These are phyloP conservation scores for Ophiostoma sp. DNA, from an alignment of 2,329 filamentous ascomycete genomes.

Conservation along the genomic window DNA sequence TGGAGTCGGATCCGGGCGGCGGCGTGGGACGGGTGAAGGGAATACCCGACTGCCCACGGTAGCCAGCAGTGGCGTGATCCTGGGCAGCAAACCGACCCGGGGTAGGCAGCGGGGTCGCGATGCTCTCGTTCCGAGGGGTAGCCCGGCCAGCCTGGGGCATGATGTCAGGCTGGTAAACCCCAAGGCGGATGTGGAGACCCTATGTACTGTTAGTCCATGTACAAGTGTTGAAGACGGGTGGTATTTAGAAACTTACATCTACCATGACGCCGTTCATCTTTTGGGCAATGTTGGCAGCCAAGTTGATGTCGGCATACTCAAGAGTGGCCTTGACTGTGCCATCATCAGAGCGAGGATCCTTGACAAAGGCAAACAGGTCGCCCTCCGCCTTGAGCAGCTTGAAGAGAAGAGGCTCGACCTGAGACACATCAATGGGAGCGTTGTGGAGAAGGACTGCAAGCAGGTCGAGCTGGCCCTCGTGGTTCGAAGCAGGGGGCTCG, in stretches of 20 bases:
- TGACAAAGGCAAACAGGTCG: constrained; percentile 49
- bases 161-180: constrained; percentile 23
- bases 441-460: constrained; percentile 36
- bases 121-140: constrained; percentile 18
- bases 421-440: constrained; percentile 22
- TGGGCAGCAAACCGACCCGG: constrained; percentile 25
- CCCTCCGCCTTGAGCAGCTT: constrained; percentile 44
- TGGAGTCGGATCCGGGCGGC: background rate
- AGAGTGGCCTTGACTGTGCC: constrained; percentile 45
- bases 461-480: constrained; percentile 53
- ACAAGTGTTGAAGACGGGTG: background rate
- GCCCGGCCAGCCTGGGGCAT: constrained; percentile 15
- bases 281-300: constrained; percentile 40
- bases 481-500: constrained; percentile 36
- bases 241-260: constrained; percentile 33
- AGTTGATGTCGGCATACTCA: constrained; percentile 49
- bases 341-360: constrained; percentile 38
- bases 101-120: constrained; percentile 27
- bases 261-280: constrained; percentile 38
- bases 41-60: background rate
- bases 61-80: constrained; percentile 12
- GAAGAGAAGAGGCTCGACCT: constrained; percentile 39
- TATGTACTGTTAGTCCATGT: constrained; percentile 18
- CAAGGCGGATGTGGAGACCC: constrained; percentile 26
- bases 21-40: constrained; percentile 15